Conservation (phyloP, 2,329 filamentous ascomycete genomes). For the Clonostachys solani region DNA sequence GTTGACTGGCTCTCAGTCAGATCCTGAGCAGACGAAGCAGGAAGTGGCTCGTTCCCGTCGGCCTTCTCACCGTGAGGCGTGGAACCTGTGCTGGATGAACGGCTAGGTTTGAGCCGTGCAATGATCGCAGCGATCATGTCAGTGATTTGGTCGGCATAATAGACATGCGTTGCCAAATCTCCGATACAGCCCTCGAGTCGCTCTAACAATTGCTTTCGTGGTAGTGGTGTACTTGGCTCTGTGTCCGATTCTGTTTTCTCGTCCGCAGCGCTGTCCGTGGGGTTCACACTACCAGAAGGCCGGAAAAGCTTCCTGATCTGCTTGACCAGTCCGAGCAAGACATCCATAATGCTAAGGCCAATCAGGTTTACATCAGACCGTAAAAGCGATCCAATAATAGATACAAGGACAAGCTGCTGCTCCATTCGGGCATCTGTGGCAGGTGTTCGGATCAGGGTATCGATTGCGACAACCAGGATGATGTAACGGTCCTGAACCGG, state of each 20-base stretch:
- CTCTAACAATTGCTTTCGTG: conserved; percentile 61
- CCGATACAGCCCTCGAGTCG: conserved; percentile 80
- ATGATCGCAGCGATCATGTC: conserved; percentile 89
- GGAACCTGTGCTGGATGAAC: conserved; percentile 34
- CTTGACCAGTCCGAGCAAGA: conserved; percentile 78
- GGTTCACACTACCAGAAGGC: conserved; percentile 38
- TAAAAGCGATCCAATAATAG: conserved; percentile 77
- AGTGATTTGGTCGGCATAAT: conserved; percentile 92
- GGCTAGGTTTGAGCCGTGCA: conserved; percentile 66
- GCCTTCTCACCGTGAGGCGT: conserved; percentile 42
- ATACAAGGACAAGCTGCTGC: conserved; percentile 70
- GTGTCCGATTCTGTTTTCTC: conserved; percentile 18
- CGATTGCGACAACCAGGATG: conserved; percentile 78
- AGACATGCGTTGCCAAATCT: conserved; percentile 89
- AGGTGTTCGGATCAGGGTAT: conserved; percentile 65
- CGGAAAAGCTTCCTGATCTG: conserved; percentile 78
- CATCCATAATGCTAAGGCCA: conserved; percentile 92
- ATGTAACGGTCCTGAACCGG: conserved; percentile 93
- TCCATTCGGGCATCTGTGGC: conserved; percentile 67
- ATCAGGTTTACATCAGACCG: conserved; percentile 91
- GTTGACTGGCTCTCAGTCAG: conserved; percentile 36
- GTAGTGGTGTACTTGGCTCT: conserved; percentile 12
- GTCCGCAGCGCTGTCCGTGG: conserved; percentile 21
- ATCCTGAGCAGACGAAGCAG: conserved; percentile 28
- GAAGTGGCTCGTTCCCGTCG: conserved; percentile 23